Percentiles rank a stretch among this genome's conserved stretches.
phyloP scores from a whole-genome alignment of 208 protist genomes.

The Balamuthia mandrillaris region DNA sequence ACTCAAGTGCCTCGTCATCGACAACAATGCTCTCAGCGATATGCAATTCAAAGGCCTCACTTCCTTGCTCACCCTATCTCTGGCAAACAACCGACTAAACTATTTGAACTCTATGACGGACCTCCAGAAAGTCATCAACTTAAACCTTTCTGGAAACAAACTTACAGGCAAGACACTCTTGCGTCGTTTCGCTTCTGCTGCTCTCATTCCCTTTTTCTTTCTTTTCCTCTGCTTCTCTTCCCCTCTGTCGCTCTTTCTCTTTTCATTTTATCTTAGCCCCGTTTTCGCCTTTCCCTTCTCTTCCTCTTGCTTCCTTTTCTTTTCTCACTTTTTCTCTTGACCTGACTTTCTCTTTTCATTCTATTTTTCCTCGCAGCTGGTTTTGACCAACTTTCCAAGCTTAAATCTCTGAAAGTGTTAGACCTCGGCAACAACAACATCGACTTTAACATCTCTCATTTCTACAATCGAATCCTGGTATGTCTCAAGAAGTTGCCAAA shows the following conservation, averaged over 20 bases:
- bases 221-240: too few species aligned
- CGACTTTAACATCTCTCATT: neutral
- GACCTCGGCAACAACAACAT: constrained; percentile 4
- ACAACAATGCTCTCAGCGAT: neutral
- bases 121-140: neutral
- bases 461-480: neutral
- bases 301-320: neutral
- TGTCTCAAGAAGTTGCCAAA: neutral
- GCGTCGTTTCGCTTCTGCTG: too few species aligned
- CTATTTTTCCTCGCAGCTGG: neutral
- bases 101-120: neutral
- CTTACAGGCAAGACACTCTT: neutral
- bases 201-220: too few species aligned
- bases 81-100: neutral
- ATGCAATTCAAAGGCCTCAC: neutral
- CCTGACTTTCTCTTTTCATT: neutral
- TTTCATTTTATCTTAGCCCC: neutral
- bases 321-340: neutral
- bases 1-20: constrained; percentile 8
- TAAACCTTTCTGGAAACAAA: neutral
- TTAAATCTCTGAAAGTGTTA: neutral
- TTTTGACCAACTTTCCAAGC: neutral
- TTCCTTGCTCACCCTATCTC: neutral
- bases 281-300: neutral
- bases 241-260: too few species aligned